phyloP scores from a whole-genome alignment of 768 basidiomycete genomes.

The Symmetrospora coprosmae region DNA sequence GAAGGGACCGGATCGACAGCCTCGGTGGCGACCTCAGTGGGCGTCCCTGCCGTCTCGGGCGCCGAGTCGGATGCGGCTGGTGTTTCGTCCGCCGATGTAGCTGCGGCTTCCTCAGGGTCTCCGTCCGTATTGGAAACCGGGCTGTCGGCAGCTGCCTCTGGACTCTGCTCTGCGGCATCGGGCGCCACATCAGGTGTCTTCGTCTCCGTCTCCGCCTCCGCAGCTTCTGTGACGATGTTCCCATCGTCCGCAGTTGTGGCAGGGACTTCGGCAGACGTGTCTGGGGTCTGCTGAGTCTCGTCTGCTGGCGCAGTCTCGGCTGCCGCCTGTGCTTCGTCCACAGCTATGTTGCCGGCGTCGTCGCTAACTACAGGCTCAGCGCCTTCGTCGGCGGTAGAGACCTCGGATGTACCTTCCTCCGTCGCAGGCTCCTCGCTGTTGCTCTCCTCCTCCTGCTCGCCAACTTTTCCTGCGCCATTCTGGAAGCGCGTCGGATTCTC shows the following conservation, averaged over 20 bases:
- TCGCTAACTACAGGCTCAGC: neutral
- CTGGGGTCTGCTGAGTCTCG: too few relatives aligned
- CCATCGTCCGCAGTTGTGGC: neutral
- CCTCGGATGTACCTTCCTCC: neutral
- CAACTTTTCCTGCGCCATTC: too few relatives aligned
- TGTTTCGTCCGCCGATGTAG: neutral
- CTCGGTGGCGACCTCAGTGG: too few relatives aligned
- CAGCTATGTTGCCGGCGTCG: neutral
- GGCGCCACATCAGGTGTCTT: neutral
- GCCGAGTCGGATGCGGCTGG: too few relatives aligned
- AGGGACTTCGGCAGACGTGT: neutral
- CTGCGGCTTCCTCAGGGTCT: neutral
- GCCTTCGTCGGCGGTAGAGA: neutral
- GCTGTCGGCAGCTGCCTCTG: neutral
- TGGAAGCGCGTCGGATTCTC: too few relatives aligned
- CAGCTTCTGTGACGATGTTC: neutral
- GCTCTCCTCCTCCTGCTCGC: too few relatives aligned
- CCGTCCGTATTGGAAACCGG: neutral
- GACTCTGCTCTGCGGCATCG: neutral
- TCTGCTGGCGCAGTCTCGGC: too few relatives aligned
- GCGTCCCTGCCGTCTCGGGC: too few relatives aligned
- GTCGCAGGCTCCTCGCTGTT: too few relatives aligned
- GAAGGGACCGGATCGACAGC: too few relatives aligned
- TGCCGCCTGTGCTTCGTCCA: too few relatives aligned
- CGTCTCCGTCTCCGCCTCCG: neutral